Evolutionary conservation across 2,329 filamentous ascomycete species (phyloP).

Genomic region (Myriosclerotinia duriaeana): DNA sequence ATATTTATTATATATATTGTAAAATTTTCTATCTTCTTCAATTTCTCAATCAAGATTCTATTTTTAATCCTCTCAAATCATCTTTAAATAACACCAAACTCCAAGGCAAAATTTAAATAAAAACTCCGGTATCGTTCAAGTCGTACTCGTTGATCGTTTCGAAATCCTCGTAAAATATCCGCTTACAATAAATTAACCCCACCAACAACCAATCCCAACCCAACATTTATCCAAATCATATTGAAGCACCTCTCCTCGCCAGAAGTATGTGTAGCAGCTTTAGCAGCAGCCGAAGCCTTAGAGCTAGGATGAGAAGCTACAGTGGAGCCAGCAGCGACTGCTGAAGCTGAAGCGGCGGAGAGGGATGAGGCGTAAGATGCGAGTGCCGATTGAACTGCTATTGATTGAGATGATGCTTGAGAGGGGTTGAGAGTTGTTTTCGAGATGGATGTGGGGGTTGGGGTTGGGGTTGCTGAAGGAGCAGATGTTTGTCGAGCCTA

Average conservation of each 20-base stretch:
- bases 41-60: background rate
- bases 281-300: background rate
- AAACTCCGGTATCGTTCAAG: background rate
- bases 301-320: background rate
- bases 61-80: background rate
- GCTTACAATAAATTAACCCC: background rate
- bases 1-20: too few species aligned
- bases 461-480: background rate
- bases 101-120: background rate
- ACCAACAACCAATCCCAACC: background rate
- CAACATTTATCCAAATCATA: background rate
- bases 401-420: background rate
- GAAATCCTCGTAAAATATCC: background rate
- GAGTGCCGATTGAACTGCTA: background rate
- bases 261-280: background rate
- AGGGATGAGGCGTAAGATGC: slow-evolving; percentile 4
- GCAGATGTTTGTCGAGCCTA: background rate
- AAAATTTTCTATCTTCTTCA: background rate
- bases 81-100: background rate
- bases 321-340: background rate
- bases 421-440: background rate
- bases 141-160: background rate
- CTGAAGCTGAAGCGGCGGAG: background rate
- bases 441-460: background rate
- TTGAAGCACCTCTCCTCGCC: background rate